phyloP scores from a whole-genome alignment of 192 early-diverging fungal species.

The Backusella mclennaniae region DNA sequence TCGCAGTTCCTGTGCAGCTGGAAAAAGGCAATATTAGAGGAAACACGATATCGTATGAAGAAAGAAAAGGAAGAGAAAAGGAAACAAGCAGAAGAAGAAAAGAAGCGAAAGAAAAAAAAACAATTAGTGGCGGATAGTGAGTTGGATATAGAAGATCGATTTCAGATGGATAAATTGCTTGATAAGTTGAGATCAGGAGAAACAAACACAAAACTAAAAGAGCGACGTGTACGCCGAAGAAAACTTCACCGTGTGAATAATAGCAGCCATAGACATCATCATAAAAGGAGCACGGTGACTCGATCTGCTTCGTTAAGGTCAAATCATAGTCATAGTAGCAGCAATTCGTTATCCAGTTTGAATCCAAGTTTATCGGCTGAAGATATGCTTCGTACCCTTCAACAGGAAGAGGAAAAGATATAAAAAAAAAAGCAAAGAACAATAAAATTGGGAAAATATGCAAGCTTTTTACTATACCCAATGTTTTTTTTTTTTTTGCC shows the following conservation, averaged over 20 bases:
- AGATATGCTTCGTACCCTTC: background rate
- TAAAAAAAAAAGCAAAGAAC: background rate
- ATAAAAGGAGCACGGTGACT: background rate
- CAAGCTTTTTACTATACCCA: background rate
- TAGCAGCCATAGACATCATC: background rate
- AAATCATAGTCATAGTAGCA: background rate
- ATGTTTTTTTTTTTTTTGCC: background rate
- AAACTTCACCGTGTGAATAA: background rate
- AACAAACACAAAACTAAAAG: slow-evolving; percentile 41
- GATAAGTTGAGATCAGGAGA: slow-evolving; percentile 63
- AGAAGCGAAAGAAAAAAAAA: background rate
- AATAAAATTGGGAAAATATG: background rate
- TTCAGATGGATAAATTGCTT: slow-evolving; percentile 72
- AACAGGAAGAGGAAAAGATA: background rate
- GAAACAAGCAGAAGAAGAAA: background rate
- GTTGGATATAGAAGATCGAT: slow-evolving; percentile 31
- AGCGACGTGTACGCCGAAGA: background rate
- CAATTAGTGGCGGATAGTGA: background rate
- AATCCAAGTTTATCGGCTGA: background rate
- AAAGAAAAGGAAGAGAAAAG: slow-evolving; percentile 4
- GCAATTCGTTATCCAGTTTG: background rate
- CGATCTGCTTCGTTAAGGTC: background rate
- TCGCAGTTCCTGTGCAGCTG: background rate
- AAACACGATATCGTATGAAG: background rate
- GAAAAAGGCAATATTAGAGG: background rate